Base-by-base conservation (phyloP, 345 rosid genomes). In the Limnanthes douglasii region DNA sequence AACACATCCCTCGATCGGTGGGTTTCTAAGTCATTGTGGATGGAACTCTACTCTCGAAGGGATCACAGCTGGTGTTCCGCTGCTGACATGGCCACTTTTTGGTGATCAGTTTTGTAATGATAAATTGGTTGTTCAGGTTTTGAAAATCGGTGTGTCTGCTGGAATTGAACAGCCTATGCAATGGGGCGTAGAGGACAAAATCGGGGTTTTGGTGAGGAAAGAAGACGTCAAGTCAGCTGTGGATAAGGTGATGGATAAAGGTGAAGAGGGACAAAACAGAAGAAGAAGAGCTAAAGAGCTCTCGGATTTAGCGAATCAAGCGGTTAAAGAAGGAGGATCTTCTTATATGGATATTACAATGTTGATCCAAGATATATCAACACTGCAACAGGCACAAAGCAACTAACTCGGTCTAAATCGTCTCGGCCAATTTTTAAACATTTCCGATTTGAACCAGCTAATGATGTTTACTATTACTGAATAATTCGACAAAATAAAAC, bases 21-120 rank as follows among this genome's bases (percentile, higher is more conserved):
- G 78, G 10, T 73, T 77, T 56, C 26, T 76, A 47, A 76, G 70
- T 0, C 86, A 76, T 14, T 76, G 78, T 18, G 81, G 81, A 0
- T 76, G 82, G 86, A 77, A 72, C 55, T 77, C 81, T 3, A 66
- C 64, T 0, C 21, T 73, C 2, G 88, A 73, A 56, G 68, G 68
- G 8, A 36, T 67, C 4, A 53, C 52, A 11, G 40, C 51, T 0
- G 69, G 73, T 1, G 48, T 69, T 23, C 88, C 82, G 3, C 23
- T 77, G 63, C 20, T 64, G 11, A 73, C 88, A 3, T 77, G 78
- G 75, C 92, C 92, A 0, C 34, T 71, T 16, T 66, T 61, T 4
- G 62, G 70, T 0, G 92, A 78, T 40, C 85, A 78, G 24, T 78
- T 74, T 50, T 41, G 51, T 16, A 78, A 78, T 2, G 78, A 71